These are phyloP conservation scores for Metschnikowia similis DNA, from an alignment of 805 yeast genomes.

Conservation along the genomic window DNA sequence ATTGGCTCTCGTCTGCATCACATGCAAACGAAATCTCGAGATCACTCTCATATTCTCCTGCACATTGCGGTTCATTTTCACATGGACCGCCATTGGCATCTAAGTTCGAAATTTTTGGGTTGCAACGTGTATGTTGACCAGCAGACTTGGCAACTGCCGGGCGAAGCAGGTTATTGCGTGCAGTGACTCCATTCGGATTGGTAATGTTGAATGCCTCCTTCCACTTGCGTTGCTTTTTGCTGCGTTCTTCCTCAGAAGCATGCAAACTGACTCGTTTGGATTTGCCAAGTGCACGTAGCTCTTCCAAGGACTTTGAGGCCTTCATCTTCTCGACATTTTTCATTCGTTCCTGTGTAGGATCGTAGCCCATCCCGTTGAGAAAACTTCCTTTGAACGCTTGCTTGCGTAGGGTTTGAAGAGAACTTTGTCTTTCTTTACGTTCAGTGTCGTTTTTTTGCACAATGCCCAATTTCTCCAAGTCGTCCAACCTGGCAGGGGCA, in stretches of 20 bases:
- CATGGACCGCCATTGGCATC: constrained; percentile 2
- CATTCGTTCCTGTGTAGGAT: constrained; percentile 36
- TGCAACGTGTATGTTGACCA: neutral
- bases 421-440: constrained; percentile 10
- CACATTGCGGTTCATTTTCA: neutral
- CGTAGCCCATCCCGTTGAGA: constrained; percentile 46
- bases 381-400: constrained; percentile 39
- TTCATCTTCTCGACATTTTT: constrained; percentile 2
- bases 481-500: constrained; percentile 11
- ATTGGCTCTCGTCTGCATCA: constrained; percentile 19
- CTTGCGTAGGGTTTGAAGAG: constrained; percentile 15
- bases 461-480: constrained; percentile 16
- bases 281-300: constrained; percentile 12
- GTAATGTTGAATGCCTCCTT: constrained; percentile 16
- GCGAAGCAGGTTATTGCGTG: neutral
- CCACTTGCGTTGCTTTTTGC: constrained; percentile 22
- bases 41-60: constrained; percentile 22
- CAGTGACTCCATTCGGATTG: neutral
- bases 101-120: constrained; percentile 3
- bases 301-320: constrained; percentile 12
- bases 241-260: constrained; percentile 16
- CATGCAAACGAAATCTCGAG: constrained; percentile 29
- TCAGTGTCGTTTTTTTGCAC: constrained; percentile 19
- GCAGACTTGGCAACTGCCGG: neutral
- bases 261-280: constrained; percentile 12